These are phyloP conservation scores for Arabidopsis lyrata DNA, from an alignment of 441 rosid genomes.

Conservation along the genomic window DNA sequence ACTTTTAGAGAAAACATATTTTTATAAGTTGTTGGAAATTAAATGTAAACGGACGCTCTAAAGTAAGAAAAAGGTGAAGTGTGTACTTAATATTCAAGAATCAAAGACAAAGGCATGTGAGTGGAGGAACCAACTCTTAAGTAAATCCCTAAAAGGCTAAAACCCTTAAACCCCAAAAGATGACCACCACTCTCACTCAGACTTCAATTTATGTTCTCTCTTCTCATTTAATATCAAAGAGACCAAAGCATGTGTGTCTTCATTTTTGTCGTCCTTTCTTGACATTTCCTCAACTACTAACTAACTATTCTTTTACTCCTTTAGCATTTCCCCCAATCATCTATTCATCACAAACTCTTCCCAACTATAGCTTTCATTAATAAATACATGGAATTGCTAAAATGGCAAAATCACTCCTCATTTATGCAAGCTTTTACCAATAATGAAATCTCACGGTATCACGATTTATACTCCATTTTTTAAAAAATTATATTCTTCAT, in stretches of 20 bases:
- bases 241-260: slow-evolving; percentile 46
- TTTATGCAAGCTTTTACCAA: slow-evolving; percentile 3
- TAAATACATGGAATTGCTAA: not conserved
- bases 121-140: slow-evolving; percentile 14
- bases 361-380: not conserved
- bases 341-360: slow-evolving; percentile 8
- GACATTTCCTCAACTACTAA: slow-evolving; percentile 32
- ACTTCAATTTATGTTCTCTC: slow-evolving; percentile 14
- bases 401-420: not conserved
- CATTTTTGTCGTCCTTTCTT: slow-evolving; percentile 37
- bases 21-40: not conserved
- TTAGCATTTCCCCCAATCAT: slow-evolving; percentile 1
- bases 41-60: slow-evolving; percentile 24
- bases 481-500: not conserved
- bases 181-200: slow-evolving; percentile 12
- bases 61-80: slow-evolving; percentile 20
- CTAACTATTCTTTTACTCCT: slow-evolving; percentile 36
- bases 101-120: slow-evolving; percentile 43
- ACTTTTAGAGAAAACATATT: not conserved
- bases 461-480: not conserved
- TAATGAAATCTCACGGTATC: not conserved
- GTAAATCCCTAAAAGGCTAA: slow-evolving; percentile 2
- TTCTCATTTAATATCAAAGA: slow-evolving; percentile 36
- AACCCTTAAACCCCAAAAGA: slow-evolving; percentile 26
- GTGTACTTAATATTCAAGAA: slow-evolving; percentile 27